These are phyloP conservation scores for Eucalyptus cloeziana DNA, from an alignment of 345 rosid genomes.

Conservation along the genomic window DNA sequence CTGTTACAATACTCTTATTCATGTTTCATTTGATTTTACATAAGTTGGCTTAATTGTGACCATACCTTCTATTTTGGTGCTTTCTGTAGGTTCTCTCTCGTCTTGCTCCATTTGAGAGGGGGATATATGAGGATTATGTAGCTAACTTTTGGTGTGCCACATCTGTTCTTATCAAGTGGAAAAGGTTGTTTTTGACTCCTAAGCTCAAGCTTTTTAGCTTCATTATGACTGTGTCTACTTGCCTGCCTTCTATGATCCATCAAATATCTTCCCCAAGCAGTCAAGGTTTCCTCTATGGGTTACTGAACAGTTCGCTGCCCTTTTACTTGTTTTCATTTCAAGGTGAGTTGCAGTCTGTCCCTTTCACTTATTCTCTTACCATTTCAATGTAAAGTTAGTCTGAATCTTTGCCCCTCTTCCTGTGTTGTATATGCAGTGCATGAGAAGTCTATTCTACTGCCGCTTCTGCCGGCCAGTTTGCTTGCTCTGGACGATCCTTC, in stretches of 20 bases:
- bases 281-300: slow-evolving; percentile 70
- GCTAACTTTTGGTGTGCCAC: slow-evolving; percentile 96
- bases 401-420: not conserved
- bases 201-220: slow-evolving; percentile 52
- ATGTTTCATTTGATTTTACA: not conserved
- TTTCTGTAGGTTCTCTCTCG: slow-evolving; percentile 64
- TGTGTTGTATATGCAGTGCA: slow-evolving; percentile 54
- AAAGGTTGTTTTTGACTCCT: slow-evolving; percentile 47
- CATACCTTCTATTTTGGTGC: not conserved
- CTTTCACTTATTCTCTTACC: not conserved
- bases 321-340: slow-evolving; percentile 91
- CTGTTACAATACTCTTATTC: not conserved
- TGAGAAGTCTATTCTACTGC: slow-evolving; percentile 93
- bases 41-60: not conserved
- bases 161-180: slow-evolving; percentile 80
- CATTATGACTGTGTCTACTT: slow-evolving; percentile 44
- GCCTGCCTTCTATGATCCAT: slow-evolving; percentile 85
- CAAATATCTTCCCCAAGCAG: slow-evolving; percentile 69
- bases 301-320: slow-evolving; percentile 73
- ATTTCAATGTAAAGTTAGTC: not conserved
- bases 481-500: slow-evolving; percentile 49
- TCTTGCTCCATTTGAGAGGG: slow-evolving; percentile 96
- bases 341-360: slow-evolving; percentile 24
- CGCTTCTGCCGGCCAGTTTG: slow-evolving; percentile 73
- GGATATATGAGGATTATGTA: slow-evolving; percentile 94